These are phyloP conservation scores for Phlyctochytrium planicorne DNA, from an alignment of 192 early-diverging fungal species.

Conservation along the genomic window DNA sequence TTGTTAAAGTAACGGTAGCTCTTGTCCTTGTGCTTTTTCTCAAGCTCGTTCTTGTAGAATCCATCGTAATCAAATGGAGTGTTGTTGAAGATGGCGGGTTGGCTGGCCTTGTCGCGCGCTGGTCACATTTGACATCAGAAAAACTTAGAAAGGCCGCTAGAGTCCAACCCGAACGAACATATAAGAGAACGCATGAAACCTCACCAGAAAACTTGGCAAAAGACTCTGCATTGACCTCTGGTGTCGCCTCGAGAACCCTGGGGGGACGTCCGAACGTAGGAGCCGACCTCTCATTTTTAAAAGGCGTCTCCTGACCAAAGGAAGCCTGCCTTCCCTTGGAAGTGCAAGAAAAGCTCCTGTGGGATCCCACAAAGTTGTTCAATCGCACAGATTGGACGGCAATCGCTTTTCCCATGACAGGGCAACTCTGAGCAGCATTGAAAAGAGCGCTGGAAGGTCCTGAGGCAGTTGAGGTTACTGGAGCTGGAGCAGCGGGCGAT, in stretches of 20 bases:
- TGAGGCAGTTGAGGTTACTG: conserved; percentile 11
- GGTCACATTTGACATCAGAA: not conserved
- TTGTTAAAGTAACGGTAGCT: conserved; percentile 99
- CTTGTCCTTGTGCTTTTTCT: conserved; percentile 96
- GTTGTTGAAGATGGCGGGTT: conserved; percentile 8
- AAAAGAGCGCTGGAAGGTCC: conserved; percentile 34
- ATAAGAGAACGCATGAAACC: not conserved
- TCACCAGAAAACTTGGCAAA: not conserved
- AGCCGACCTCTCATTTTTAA: no score
- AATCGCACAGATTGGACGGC: conserved; percentile 51
- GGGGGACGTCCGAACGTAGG: not conserved
- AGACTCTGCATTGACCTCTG: not conserved
- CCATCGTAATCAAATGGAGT: conserved; percentile 84
- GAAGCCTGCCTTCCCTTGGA: conserved; percentile 21
- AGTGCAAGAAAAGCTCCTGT: conserved; percentile 25
- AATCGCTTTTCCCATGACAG: conserved; percentile 78
- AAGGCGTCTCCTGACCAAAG: no score
- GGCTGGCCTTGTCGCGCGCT: not conserved
- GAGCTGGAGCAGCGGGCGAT: conserved; percentile 18
- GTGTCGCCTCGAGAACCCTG: not conserved
- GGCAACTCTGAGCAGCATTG: conserved; percentile 67
- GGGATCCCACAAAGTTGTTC: not conserved
- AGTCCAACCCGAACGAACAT: not conserved
- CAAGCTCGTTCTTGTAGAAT: conserved; percentile 78
- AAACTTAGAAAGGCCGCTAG: not conserved